Base-by-base conservation (phyloP, 169 alveolate genomes). In the Plasmodium vinckei region DNA sequence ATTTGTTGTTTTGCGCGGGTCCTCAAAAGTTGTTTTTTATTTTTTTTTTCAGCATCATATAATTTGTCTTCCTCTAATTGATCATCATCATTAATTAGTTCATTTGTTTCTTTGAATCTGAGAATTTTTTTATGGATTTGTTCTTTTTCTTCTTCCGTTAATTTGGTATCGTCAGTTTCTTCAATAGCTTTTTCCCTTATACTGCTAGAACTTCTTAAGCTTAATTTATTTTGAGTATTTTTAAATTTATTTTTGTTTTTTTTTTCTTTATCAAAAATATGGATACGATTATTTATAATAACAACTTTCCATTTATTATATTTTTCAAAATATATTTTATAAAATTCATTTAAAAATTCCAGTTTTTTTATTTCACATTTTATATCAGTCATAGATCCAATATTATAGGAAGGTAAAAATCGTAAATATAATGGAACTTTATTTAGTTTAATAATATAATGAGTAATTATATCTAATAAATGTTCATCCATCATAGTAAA, bases 251-350 rank as follows among this genome's bases (percentile, higher is more conserved):
- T 65, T 67, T 67, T 67, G 4, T 79, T 79, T 54, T 79, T 61
- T 25, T 61, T 64, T 33, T 33, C 42, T 39, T 79, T 79, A 17
- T 79, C 89, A 9, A 79, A 79, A n/a, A 79, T 79, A 67, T 79
- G 89, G 9, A 79, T 64, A 17, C 89, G 82, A 51, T 79, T 82
- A 39, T 82, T 82, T 5, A 82, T 67, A 5, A 82, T 71, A 17
- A 82, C 90, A 0, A 82, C 90, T 82, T 82, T 82, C 90, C 90
- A 82, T 56, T 82, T 82, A 63, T 82, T 82, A 47, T 82, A 82
- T 65, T 82, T 65, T 67, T 82, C 90, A 65, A 82, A 82, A 65
- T 82, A 82, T 0, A 82, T 53, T 82, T 82, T 82, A 27, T 82
- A 82, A 44, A 82, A 82, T 56, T 82, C 90, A n/a, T 82, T 82